Conservation (phyloP, 2,329 filamentous ascomycete species). For the Chrysosporium keratinophilum region DNA sequence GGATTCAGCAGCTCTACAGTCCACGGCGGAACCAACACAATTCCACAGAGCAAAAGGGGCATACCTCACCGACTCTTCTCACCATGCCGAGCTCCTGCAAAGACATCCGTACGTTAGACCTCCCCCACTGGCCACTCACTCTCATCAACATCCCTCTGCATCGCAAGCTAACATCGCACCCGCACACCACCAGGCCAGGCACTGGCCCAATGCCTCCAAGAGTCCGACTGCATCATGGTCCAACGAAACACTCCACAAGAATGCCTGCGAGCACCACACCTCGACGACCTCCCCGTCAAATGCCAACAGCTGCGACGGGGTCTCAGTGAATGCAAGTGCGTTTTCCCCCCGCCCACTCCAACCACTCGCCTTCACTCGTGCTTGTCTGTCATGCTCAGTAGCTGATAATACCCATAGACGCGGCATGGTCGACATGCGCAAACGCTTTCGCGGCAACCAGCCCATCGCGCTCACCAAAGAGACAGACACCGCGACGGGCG, state of each 20-base stretch:
- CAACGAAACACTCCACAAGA: conserved; percentile 77
- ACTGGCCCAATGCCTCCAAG: conserved; percentile 85
- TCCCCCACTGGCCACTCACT: conserved; percentile 1
- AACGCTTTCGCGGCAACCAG: conserved; percentile 89
- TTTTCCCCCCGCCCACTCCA: conserved; percentile 9
- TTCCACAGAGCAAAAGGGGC: background rate
- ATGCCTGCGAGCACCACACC: conserved; percentile 73
- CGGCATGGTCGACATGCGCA: conserved; percentile 96
- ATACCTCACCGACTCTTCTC: conserved; percentile 11
- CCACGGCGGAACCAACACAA: no score
- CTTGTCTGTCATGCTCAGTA: no score
- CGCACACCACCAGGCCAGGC: conserved; percentile 57
- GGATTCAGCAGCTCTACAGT: no score
- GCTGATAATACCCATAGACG: conserved; percentile 37
- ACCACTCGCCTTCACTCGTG: no score
- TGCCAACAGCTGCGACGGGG: conserved; percentile 91
- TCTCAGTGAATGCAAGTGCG: conserved; percentile 77
- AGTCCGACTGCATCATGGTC: conserved; percentile 93
- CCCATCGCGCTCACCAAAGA: conserved; percentile 62
- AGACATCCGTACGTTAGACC: conserved; percentile 67
- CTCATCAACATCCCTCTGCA: no score
- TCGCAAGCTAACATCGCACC: conserved; percentile 9
- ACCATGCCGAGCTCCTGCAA: conserved; percentile 91
- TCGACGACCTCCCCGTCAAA: conserved; percentile 69
- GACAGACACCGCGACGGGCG: conserved; percentile 36